Evolutionary conservation across 306 rosid species (phyloP), one percentile per base, ranked within the genome.

Genomic region (Prunus dulcis): DNA sequence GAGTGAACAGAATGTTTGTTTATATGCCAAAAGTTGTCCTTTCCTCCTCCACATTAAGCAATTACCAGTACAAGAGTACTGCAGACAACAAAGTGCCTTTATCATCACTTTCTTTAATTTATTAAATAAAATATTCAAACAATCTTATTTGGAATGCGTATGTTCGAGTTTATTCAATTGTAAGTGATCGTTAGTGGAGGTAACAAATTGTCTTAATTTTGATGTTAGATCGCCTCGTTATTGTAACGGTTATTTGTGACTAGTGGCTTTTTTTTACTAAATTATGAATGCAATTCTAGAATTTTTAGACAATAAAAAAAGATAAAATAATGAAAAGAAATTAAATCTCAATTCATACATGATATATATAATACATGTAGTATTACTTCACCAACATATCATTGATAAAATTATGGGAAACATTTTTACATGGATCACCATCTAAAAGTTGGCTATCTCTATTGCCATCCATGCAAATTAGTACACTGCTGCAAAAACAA

Each of bases 401-500:
- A 28, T 62, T 27, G 11, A 62, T 20, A 62, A 15, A 62, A 62
- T 17, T 62, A 15, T 19, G n/a, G n/a, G 45, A 62, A 62, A 28
- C 67, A 62, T 30, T 28, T 62, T 15, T 72, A 72, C 41, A 72
- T 20, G 66, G 58, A 38, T 53, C 38, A 10, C 65, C 76, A 55
- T 20, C 51, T 34, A 32, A 6, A 53, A 53, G 41, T 34, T 38
- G 19, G 12, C 62, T 20, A 55, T 56, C 27, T 32, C 57, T 13
- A n/a, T n/a, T 53, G 34, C 64, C 64, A n/a, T 71, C 76, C 65
- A 55, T 56, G 66, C 76, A 55, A 51, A 12, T 34, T 7, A 34
- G 23, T 12, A 38, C 43, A 38, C 53, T 20, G 43, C 76, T 15
- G 41, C 76, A 58, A 72, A 38, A 38, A 47, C 23, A 12, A 34